Evolutionary conservation across 805 yeast species (phyloP).

Genomic region (Tetrapisispora phaffii): DNA sequence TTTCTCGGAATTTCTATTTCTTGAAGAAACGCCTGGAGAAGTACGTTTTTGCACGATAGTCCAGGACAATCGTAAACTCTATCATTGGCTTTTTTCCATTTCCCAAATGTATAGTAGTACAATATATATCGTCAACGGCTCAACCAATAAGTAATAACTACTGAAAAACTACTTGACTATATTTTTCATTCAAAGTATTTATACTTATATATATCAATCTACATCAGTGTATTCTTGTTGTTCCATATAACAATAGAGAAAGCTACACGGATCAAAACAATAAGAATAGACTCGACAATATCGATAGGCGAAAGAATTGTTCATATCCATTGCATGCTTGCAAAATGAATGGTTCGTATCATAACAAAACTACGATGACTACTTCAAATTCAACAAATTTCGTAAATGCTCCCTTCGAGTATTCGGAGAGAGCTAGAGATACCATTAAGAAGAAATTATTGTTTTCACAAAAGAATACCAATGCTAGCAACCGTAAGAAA

Average conservation of each 20-base stretch:
- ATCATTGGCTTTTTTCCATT: no score
- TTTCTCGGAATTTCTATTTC: constrained; percentile 2
- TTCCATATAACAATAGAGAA: no score
- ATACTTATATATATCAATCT: no score
- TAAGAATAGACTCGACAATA: neutral
- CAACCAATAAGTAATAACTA: no score
- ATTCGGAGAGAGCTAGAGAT: constrained; percentile 28
- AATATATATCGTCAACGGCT: no score
- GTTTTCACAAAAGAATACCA: neutral
- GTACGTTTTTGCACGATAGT: no score
- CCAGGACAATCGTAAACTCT: no score
- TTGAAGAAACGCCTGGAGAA: neutral
- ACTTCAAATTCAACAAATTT: constrained; percentile 12
- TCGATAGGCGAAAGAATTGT: neutral
- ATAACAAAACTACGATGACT: neutral
- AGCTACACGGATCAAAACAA: no score
- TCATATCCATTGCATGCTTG: neutral
- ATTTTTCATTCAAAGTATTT: no score
- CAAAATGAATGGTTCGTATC: neutral
- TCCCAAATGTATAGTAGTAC: no score
- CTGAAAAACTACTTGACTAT: no score
- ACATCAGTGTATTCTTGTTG: no score
- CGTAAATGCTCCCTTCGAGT: constrained; percentile 29
- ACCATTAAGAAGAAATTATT: constrained; percentile 26
- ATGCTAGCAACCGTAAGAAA: neutral